These are phyloP conservation scores for Lachancea waltii DNA, from an alignment of 805 yeast species.

Conservation along the genomic window DNA sequence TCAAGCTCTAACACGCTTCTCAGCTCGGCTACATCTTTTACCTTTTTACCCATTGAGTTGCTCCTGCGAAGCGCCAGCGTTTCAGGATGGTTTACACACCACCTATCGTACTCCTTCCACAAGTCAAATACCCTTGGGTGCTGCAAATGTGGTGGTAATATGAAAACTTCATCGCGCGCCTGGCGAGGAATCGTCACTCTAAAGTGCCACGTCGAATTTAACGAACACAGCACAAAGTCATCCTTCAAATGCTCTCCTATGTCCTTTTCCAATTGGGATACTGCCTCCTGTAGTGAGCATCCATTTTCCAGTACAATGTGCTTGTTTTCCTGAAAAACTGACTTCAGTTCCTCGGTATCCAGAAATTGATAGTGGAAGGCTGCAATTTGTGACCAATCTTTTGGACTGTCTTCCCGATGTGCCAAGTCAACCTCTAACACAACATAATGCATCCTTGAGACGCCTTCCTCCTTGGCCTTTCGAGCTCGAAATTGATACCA, in stretches of 20 bases:
- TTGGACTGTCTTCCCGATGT: constrained; percentile 28
- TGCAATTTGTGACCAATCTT: constrained; percentile 62
- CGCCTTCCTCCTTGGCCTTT: constrained; percentile 1
- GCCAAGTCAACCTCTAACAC: constrained; percentile 21
- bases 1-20: constrained; percentile 37
- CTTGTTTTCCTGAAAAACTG: constrained; percentile 42
- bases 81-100: constrained; percentile 58
- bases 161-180: constrained; percentile 67
- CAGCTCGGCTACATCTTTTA: constrained; percentile 14
- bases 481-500: too few species aligned
- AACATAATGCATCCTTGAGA: constrained; percentile 21
- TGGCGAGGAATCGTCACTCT: constrained; percentile 76
- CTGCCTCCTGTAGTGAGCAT: constrained; percentile 53
- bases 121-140: constrained; percentile 74
- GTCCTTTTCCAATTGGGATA: constrained; percentile 45
- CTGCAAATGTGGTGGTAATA: constrained; percentile 67
- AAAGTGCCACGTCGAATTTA: constrained; percentile 59
- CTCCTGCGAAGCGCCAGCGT: constrained; percentile 13
- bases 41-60: constrained; percentile 8
- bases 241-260: constrained; percentile 40
- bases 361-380: constrained; percentile 64
- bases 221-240: constrained; percentile 60
- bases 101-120: constrained; percentile 62
- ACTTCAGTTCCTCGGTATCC: constrained; percentile 45
- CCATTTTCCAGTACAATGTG: constrained; percentile 13